phyloP scores from a whole-genome alignment of 176 grass and related monocot genomes.

The Alopecurus myosuroides region DNA sequence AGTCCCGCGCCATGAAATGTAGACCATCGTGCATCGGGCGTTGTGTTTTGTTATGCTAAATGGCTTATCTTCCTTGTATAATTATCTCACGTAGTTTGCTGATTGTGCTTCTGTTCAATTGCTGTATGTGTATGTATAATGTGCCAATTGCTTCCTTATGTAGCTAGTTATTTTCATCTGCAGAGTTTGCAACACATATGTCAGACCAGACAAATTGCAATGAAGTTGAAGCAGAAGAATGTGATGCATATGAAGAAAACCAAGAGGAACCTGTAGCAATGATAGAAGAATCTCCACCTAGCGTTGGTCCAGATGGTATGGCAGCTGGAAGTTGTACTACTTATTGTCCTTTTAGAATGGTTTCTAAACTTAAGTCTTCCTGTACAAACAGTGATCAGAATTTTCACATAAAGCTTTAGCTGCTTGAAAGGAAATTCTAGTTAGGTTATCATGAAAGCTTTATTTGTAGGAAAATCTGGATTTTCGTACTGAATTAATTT shows the following conservation, averaged over 20 bases:
- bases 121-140: neutral
- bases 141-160: neutral
- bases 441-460: neutral
- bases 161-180: neutral
- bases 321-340: neutral
- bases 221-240: constrained; percentile 62
- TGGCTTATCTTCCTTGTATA: neutral
- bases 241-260: constrained; percentile 69
- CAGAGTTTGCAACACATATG: constrained; percentile 46
- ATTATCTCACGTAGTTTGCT: neutral
- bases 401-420: neutral
- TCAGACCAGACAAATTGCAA: constrained; percentile 47
- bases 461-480: neutral
- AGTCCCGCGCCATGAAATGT: neutral
- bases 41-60: neutral
- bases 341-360: neutral
- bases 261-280: constrained; percentile 77
- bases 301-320: constrained; percentile 39
- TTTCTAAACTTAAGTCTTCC: neutral
- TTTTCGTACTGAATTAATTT: neutral
- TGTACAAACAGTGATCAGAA: neutral
- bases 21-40: neutral
- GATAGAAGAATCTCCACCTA: constrained; percentile 72
- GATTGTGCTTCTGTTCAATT: neutral
- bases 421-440: neutral